Base-by-base conservation (phyloP, 805 yeast genomes). In the Sugiyamaella lignohabitans region DNA sequence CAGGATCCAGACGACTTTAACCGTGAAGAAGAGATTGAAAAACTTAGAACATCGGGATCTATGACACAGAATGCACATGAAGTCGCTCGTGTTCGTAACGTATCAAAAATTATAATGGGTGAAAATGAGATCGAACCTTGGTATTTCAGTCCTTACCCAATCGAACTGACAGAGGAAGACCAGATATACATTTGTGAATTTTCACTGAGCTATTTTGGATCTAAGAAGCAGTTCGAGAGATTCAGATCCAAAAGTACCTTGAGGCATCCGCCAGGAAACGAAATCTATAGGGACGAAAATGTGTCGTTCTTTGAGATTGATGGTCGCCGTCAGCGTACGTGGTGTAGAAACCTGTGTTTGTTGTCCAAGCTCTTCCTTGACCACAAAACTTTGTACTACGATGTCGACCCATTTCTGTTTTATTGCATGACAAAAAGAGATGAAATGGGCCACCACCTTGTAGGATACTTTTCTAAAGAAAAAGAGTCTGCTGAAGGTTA, bases 231-330 rank as follows among this genome's bases (percentile, higher is more conserved):
- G 66, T 93, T 91, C 67, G 94, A 93, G 67, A 72, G 99, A 53
- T 93, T 87, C 68, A 74, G 98, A 59, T 64, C 78, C 22, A 93
- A 93, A 61, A 85, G 94, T 62, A 82, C 94, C 1, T 72, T 93
- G 67, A 80, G 83, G 61, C 98, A 91, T 60, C 99, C 99, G 1
- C 99, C 99, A 0, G 99, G 99, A 0, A 93, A 93, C 67, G 98
- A 93, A 61, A 89, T 93, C 19, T 93, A 93, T 64, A 72, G 98
- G 42, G 98, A 93, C 64, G 89, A 84, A 42, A 79, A 82, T 57
- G 91, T 93, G 35, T 86, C 96, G 16, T 93, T 93, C 62, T 93
- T 91, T 73, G 99, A 93, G 63, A 89, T 93, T 52, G 99, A 93
- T 66, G 99, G 99, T 8, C 73, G 96, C 48, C 84, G 85, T 55